A percentile compares a stretch with the other conserved stretches of the same genome.
phyloP scores from a whole-genome alignment of 169 alveolate species.

The Plasmodium gallinaceum region DNA sequence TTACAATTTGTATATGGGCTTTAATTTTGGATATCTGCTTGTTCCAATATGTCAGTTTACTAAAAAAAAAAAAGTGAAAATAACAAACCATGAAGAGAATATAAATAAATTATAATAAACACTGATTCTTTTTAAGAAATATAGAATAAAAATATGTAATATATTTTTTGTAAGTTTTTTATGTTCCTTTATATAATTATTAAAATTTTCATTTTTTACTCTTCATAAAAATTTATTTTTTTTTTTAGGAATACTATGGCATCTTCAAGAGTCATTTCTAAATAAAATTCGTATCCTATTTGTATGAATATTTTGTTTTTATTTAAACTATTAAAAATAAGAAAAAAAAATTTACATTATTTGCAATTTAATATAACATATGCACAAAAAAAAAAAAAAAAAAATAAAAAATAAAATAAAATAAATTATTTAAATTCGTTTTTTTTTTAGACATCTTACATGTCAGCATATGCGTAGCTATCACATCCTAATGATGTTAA shows the following conservation, averaged over 20 bases:
- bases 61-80: slow-evolving; percentile 13
- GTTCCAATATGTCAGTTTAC: slow-evolving; percentile 74
- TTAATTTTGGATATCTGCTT: slow-evolving; percentile 53
- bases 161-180: neutral
- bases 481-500: slow-evolving; percentile 72
- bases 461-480: slow-evolving; percentile 75
- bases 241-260: slow-evolving; percentile 76
- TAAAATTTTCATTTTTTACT: slow-evolving; percentile 35
- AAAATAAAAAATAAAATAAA: neutral
- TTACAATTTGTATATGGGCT: slow-evolving; percentile 77
- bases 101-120: neutral
- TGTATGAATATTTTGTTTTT: slow-evolving; percentile 77
- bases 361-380: neutral
- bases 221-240: slow-evolving; percentile 73
- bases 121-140: neutral
- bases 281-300: slow-evolving; percentile 82
- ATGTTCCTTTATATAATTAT: neutral
- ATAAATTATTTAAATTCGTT: neutral
- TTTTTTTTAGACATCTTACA: slow-evolving; percentile 29
- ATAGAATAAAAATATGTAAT: too few relatives aligned
- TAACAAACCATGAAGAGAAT: neutral
- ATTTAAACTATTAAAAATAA: slow-evolving; percentile 39
- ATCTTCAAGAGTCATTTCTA: slow-evolving; percentile 81
- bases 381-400: neutral
- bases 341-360: neutral